Conservation (phyloP, 1,139 yeast species). For the Saccharomyces hybrid region DNA sequence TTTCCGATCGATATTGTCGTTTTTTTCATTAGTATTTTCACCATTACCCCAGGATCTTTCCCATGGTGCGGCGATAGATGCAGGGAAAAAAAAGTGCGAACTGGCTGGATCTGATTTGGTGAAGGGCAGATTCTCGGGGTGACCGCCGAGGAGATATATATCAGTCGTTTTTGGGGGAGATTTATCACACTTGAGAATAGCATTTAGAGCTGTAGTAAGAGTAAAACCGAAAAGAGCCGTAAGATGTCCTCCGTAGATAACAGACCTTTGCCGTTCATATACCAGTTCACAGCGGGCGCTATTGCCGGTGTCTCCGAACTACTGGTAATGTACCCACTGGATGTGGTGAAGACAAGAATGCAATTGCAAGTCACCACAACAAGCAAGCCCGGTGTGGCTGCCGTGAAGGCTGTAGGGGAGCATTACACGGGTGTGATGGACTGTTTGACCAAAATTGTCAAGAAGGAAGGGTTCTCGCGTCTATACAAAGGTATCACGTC, state of each 20-base stretch:
- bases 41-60: neutral
- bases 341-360: slow-evolving; percentile 95
- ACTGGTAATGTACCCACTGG: slow-evolving; percentile 94
- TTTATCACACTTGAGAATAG: neutral
- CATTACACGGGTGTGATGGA: slow-evolving; percentile 78
- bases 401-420: slow-evolving; percentile 43
- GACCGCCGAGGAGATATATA: neutral
- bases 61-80: neutral
- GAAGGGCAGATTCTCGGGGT: neutral
- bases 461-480: slow-evolving; percentile 75
- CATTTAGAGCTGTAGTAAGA: neutral
- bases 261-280: slow-evolving; percentile 24
- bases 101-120: neutral
- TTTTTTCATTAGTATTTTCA: neutral
- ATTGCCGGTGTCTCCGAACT: slow-evolving; percentile 97
- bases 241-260: neutral
- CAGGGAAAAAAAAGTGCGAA: neutral
- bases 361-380: slow-evolving; percentile 66
- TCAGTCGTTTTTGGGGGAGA: neutral
- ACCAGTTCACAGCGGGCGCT: slow-evolving; percentile 92
- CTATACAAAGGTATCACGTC: slow-evolving; percentile 91
- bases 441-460: slow-evolving; percentile 73
- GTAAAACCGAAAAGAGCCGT: neutral
- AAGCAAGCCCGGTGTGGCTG: slow-evolving; percentile 21
- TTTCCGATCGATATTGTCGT: neutral